A percentile compares a stretch with the other conserved stretches of the same genome.
phyloP scores from a whole-genome alignment of 176 grass and related monocot species.

The Olyra latifolia region DNA sequence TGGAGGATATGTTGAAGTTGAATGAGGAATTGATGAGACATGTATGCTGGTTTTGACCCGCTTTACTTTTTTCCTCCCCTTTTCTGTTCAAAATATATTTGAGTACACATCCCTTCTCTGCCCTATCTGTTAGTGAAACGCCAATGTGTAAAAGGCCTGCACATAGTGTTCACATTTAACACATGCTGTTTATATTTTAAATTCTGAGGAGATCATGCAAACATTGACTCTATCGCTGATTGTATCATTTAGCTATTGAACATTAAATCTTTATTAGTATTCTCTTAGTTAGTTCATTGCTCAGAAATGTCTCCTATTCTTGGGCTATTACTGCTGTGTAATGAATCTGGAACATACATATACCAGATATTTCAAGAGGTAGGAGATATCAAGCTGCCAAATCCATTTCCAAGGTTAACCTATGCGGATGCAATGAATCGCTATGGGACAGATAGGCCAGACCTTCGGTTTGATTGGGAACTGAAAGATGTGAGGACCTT shows the following conservation, averaged over 20 bases:
- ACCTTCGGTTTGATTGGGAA: conserved; percentile 88
- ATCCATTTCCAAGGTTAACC: conserved; percentile 81
- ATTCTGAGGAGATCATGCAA: background rate
- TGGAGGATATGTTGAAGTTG: conserved; percentile 92
- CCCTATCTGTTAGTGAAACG: background rate
- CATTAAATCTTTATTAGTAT: conserved; percentile 14
- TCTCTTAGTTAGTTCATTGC: conserved; percentile 11
- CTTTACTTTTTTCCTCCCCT: background rate
- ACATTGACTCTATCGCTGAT: conserved; percentile 13
- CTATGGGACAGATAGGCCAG: conserved; percentile 92
- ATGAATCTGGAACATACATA: conserved; percentile 28
- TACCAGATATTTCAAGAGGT: conserved; percentile 87
- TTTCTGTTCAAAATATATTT: background rate
- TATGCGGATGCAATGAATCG: conserved; percentile 84
- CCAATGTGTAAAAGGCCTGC: background rate
- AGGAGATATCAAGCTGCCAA: conserved; percentile 74
- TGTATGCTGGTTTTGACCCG: conserved; percentile 49
- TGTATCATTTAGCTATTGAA: background rate
- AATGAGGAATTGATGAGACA: conserved; percentile 96
- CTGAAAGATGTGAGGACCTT: conserved; percentile 78
- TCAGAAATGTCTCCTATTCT: background rate
- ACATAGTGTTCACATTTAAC: background rate
- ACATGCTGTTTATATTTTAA: background rate
- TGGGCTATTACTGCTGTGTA: conserved; percentile 7
- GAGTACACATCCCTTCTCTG: conserved; percentile 2